Percentiles rank a stretch among this genome's conserved stretches.
Conservation (phyloP, 1,284 basidiomycete species). For the Cutaneotrichosporon mucoides region DNA sequence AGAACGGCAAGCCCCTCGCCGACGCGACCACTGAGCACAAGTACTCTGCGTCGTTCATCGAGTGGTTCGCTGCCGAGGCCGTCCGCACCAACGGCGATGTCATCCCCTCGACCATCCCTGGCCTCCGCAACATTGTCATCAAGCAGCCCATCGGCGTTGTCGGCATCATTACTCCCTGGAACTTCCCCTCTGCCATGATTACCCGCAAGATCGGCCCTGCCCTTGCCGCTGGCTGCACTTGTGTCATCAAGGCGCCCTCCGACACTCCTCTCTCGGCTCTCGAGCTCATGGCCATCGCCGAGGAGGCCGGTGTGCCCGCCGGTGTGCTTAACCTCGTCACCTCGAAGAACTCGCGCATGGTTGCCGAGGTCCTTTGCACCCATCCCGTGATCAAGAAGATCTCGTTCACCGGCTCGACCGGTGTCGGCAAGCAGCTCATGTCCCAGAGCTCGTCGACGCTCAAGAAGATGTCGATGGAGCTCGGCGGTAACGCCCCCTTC, state of each 20-base stretch:
- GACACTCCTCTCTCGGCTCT: conserved; percentile 92
- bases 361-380: conserved; percentile 34
- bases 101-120: conserved; percentile 68
- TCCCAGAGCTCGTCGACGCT: conserved; percentile 75
- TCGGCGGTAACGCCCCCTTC: conserved; percentile 47
- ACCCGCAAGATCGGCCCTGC: conserved; percentile 55
- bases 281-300: conserved; percentile 63
- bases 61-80: conserved; percentile 81
- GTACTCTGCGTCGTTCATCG: conserved; percentile 76
- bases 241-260: conserved; percentile 88
- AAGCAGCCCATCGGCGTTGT: conserved; percentile 53
- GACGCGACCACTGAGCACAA: conserved; percentile 75
- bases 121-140: conserved; percentile 74
- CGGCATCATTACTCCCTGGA: conserved; percentile 47
- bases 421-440: conserved; percentile 86
- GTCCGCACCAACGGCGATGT: conserved; percentile 59
- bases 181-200: conserved; percentile 75
- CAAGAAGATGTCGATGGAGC: conserved; percentile 85
- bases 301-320: conserved; percentile 85
- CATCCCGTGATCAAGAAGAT: conserved; percentile 60
- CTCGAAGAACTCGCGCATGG: conserved; percentile 30
- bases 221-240: conserved; percentile 88
- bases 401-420: conserved; percentile 86
- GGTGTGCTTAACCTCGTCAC: conserved; percentile 93
- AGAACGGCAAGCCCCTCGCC: conserved; percentile 81